Percentiles rank a stretch among this genome's conserved stretches.
Conservation (phyloP, 805 yeast species). For the Spathaspora gorwiae region DNA sequence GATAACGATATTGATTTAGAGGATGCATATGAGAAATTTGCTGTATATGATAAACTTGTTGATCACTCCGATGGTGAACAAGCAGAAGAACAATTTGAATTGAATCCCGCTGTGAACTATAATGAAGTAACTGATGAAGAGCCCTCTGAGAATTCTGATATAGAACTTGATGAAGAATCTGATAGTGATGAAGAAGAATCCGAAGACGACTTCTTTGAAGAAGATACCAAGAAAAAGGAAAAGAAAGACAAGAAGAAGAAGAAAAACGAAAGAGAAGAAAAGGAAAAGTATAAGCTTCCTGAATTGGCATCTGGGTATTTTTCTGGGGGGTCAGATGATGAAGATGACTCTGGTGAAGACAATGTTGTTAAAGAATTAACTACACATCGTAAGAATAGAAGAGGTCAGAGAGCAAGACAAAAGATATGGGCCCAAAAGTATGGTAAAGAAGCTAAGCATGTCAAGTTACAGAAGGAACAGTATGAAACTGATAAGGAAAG, state of each 20-base stretch:
- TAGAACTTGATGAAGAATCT: conserved; percentile 24
- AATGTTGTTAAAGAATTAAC: conserved; percentile 50
- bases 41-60: conserved; percentile 35
- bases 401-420: conserved; percentile 97
- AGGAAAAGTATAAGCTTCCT: conserved; percentile 48
- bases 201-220: conserved; percentile 36
- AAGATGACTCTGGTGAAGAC: conserved; percentile 41
- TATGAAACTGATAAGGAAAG: conserved; percentile 52
- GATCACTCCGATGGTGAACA: conserved; percentile 35
- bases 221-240: conserved; percentile 9
- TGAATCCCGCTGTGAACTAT: conserved; percentile 41
- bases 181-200: conserved; percentile 9
- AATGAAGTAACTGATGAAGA: conserved; percentile 67
- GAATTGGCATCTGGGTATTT: conserved; percentile 73
- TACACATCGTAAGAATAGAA: conserved; percentile 71
- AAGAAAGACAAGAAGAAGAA: conserved; percentile 13
- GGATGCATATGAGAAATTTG: conserved; percentile 27
- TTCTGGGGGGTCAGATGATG: conserved; percentile 78
- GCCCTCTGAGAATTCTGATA: conserved; percentile 36
- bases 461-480: conserved; percentile 59
- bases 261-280: conserved; percentile 18
- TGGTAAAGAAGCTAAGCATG: conserved; percentile 81
- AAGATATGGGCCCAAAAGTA: conserved; percentile 93
- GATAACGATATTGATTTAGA: conserved; percentile 17
- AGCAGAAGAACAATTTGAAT: conserved; percentile 22